A percentile compares a stretch with the other conserved stretches of the same genome.
Conservation (phyloP, 2,329 filamentous ascomycete genomes). For the Colletotrichum siamense region DNA sequence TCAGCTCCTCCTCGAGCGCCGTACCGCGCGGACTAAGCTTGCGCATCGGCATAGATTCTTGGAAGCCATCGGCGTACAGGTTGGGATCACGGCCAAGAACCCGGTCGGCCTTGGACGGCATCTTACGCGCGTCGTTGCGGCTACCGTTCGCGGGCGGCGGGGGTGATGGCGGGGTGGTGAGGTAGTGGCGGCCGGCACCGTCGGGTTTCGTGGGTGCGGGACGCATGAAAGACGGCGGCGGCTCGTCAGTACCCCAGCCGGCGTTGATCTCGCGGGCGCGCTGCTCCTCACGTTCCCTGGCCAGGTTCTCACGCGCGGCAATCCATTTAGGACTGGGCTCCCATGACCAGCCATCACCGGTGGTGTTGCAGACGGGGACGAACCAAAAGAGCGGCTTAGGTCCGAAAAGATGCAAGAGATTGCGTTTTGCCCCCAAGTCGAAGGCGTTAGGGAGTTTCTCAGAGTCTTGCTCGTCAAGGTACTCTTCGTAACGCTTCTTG, state of each 20-base stretch:
- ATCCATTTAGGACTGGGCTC: slow-evolving; percentile 83
- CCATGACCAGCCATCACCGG: slow-evolving; percentile 94
- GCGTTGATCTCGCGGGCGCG: slow-evolving; percentile 67
- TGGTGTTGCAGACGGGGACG: slow-evolving; percentile 83
- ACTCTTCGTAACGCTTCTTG: slow-evolving; percentile 66
- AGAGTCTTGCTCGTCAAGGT: slow-evolving; percentile 89
- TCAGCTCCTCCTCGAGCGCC: slow-evolving; percentile 46
- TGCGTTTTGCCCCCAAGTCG: slow-evolving; percentile 83
- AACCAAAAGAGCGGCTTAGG: slow-evolving; percentile 75
- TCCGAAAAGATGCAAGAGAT: slow-evolving; percentile 84
- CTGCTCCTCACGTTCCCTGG: slow-evolving; percentile 62
- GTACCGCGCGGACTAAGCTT: slow-evolving; percentile 52
- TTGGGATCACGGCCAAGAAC: slow-evolving; percentile 63
- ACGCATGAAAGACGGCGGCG: slow-evolving; percentile 24
- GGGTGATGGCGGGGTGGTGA: slow-evolving; percentile 24
- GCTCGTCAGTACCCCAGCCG: slow-evolving; percentile 64
- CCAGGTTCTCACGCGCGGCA: slow-evolving; percentile 70
- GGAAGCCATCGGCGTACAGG: slow-evolving; percentile 55
- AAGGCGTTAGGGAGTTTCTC: slow-evolving; percentile 92
- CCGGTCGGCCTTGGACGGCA: slow-evolving; percentile 62
- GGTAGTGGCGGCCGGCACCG: slow-evolving; percentile 32
- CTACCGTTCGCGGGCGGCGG: slow-evolving; percentile 24
- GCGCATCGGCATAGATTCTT: slow-evolving; percentile 48
- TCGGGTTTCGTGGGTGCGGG: slow-evolving; percentile 21
- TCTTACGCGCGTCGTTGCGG: slow-evolving; percentile 35